Base-by-base conservation (phyloP, 1,284 basidiomycete species). In the Rugosomyces carneus region DNA sequence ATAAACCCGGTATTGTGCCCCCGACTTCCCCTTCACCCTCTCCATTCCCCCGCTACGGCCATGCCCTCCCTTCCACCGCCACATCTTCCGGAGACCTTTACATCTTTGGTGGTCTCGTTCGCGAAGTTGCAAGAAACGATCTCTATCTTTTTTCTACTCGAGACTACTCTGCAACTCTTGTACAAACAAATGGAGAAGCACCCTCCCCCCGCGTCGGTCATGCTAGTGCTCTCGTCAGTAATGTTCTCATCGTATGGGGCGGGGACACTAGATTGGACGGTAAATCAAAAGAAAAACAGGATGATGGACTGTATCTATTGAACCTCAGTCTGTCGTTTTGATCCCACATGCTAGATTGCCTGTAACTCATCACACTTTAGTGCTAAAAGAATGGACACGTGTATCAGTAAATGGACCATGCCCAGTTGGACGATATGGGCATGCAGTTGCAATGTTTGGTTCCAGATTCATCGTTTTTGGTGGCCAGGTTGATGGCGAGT, bases 11-110 rank as follows among this genome's bases (percentile, higher is more conserved):
- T 37, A 65, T 76, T 45, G 71, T 69, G 2, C 73, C 77, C 26
- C 76, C 80, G 5, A 75, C 76, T 1, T 69, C 75, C 2, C 79
- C 82, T 3, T 87, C 85, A 0, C 84, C 85, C 0, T 81, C 82
- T 18, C 96, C 96, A 0, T 99, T 99, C 67, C 96, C 96, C 11
- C 85, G 96, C 45, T 99, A 99, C 61, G 96, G 96, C 9, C 92
- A 97, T 60, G 89, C 94, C 2, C 80, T 97, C n/a, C 95, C 96
- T 18, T 80, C 90, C 10, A 81, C 80, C 37, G 81, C 90, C 1
- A 88, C 87, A 9, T 62, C 80, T 15, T 80, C 75, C 5, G 95
- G 95, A 19, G 94, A 99, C 60, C 81, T 99, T 54, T 94, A 93
- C 67, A 78, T 99, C 48, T 99, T 99, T 60, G 96, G 96, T 57